phyloP scores from a whole-genome alignment of 192 early-diverging fungal genomes.

The Entomortierella chlamydospora region DNA sequence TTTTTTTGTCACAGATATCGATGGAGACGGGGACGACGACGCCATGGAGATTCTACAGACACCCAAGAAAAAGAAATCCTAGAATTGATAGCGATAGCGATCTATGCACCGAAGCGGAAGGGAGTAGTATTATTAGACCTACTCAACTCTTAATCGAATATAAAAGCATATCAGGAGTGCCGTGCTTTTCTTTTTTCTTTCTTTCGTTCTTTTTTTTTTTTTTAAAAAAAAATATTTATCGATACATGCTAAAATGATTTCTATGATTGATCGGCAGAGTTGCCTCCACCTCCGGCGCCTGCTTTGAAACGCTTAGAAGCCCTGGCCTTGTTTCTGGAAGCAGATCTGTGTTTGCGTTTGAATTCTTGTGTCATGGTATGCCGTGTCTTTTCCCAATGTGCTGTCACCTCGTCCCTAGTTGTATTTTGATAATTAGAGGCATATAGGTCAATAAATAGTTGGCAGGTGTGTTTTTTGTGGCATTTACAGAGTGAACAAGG shows the following conservation, averaged over 20 bases:
- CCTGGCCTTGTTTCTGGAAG: slow-evolving; percentile 52
- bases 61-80: slow-evolving; percentile 49
- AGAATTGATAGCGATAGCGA: not conserved
- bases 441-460: no score
- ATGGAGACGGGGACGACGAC: slow-evolving; percentile 50
- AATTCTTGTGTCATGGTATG: slow-evolving; percentile 71
- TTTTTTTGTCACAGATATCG: slow-evolving; percentile 28
- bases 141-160: no score
- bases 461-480: no score
- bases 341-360: slow-evolving; percentile 74
- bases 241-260: no score
- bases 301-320: slow-evolving; percentile 39
- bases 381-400: slow-evolving; percentile 64
- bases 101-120: no score
- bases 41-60: slow-evolving; percentile 40
- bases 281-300: not conserved
- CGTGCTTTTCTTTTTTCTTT: no score
- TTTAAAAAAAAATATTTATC: no score
- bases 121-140: no score
- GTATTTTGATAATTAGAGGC: no score
- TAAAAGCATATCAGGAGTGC: no score
- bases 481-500: no score
- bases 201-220: no score
- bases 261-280: slow-evolving; percentile 3
- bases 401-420: slow-evolving; percentile 66